Evolutionary conservation across 75 land plant species (phyloP).

Genomic region (Gnetum montanum): DNA sequence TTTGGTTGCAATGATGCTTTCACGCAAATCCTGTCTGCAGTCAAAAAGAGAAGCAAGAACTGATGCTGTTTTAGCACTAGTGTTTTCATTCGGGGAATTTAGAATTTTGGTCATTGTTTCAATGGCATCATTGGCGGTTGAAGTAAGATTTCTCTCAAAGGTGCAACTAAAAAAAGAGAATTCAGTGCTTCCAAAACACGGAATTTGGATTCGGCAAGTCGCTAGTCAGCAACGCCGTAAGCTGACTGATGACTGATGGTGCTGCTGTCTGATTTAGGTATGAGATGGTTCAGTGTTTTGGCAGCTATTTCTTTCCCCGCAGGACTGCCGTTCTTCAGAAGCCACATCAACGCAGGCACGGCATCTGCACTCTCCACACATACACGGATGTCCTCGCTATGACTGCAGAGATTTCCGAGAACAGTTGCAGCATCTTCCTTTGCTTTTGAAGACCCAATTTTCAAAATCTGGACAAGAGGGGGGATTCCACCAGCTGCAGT

Average conservation of each 20-base stretch:
- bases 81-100: constrained; percentile 56
- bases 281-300: constrained; percentile 79
- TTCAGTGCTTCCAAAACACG: constrained; percentile 90
- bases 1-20: constrained; percentile 65
- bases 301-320: constrained; percentile 94
- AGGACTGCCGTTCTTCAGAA: constrained; percentile 85
- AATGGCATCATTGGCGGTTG: constrained; percentile 88
- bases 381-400: constrained; percentile 96
- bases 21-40: constrained; percentile 74
- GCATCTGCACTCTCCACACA: constrained; percentile 99
- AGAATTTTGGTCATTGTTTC: constrained; percentile 80
- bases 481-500: constrained; percentile 99
- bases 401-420: constrained; percentile 93
- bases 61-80: constrained; percentile 85
- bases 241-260: constrained; percentile 96
- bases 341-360: constrained; percentile 92
- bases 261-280: constrained; percentile 88
- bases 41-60: constrained; percentile 77
- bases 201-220: constrained; percentile 94
- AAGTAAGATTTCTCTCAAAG: constrained; percentile 63
- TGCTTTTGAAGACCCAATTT: constrained; percentile 87
- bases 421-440: constrained; percentile 92
- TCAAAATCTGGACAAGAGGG: constrained; percentile 94
- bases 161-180: constrained; percentile 85
- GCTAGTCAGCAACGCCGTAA: constrained; percentile 82